phyloP scores from a whole-genome alignment of 345 rosid species.

The Populus nigra region DNA sequence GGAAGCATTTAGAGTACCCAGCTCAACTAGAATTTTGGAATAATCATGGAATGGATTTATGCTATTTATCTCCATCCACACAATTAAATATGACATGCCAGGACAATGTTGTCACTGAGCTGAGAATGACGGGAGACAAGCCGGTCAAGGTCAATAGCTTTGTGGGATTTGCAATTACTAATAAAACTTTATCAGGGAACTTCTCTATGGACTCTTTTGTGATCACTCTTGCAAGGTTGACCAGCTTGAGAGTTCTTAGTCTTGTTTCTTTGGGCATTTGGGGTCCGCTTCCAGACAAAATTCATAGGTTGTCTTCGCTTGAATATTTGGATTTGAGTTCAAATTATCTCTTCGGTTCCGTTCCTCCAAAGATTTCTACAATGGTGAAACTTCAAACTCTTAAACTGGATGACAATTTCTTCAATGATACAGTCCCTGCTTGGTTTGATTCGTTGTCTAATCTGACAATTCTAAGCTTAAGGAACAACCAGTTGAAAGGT shows the following conservation, averaged over 20 bases:
- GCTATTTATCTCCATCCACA: conserved; percentile 43
- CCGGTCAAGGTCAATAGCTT: conserved; percentile 33
- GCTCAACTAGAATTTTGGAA: conserved; percentile 61
- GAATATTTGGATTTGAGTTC: conserved; percentile 63
- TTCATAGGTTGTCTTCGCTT: conserved; percentile 59
- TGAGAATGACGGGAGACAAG: conserved; percentile 53
- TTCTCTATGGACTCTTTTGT: conserved; percentile 74
- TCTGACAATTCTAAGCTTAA: conserved; percentile 50
- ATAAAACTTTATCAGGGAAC: conserved; percentile 47
- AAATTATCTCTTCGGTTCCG: conserved; percentile 59
- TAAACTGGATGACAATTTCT: conserved; percentile 50
- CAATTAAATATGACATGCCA: conserved; percentile 59
- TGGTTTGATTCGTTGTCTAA: conserved; percentile 51
- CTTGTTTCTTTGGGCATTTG: conserved; percentile 66
- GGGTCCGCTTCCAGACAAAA: conserved; percentile 75
- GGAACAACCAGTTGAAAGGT: conserved; percentile 45
- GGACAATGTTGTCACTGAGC: conserved; percentile 48
- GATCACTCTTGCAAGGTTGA: conserved; percentile 57
- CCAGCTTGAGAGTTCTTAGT: conserved; percentile 53
- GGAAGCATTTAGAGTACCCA: conserved; percentile 70
- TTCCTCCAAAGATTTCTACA: conserved; percentile 63
- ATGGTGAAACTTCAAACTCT: conserved; percentile 62
- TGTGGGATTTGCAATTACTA: conserved; percentile 44
- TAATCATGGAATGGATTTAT: conserved; percentile 51
- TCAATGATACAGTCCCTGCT: conserved; percentile 55